Conservation (phyloP, 129 eudicot species). For the Tagetes erecta region DNA sequence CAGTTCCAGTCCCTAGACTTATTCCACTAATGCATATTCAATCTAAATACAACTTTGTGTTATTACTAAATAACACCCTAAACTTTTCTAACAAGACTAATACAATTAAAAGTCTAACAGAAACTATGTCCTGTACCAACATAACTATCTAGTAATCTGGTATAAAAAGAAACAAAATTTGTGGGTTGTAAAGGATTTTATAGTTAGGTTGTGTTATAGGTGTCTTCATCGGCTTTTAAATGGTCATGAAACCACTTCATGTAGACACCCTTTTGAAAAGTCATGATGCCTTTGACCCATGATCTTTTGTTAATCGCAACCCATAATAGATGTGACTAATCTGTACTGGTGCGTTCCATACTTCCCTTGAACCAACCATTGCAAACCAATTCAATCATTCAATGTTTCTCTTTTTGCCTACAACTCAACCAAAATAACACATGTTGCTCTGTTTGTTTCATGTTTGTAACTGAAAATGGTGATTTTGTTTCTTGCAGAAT, state of each 20-base stretch:
- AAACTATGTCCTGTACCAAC: not conserved
- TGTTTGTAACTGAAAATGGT: slow-evolving; percentile 7
- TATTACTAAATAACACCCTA: too few relatives aligned
- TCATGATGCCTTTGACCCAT: not conserved
- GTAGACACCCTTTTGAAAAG: not conserved
- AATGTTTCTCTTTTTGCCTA: not conserved
- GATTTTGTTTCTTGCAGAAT: slow-evolving; percentile 53
- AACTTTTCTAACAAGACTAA: too few relatives aligned
- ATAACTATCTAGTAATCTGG: not conserved
- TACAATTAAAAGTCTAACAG: too few relatives aligned
- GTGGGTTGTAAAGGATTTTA: not conserved
- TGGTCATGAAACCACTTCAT: not conserved
- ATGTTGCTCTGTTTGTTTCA: not conserved
- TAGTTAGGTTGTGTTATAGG: slow-evolving; percentile 1
- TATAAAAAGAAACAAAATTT: not conserved
- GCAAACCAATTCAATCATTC: not conserved
- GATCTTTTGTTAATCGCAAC: not conserved
- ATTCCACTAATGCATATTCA: too few relatives aligned
- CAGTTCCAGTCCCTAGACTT: too few relatives aligned
- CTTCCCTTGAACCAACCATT: not conserved
- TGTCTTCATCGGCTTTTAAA: not conserved
- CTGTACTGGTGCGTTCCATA: not conserved
- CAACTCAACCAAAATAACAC: not conserved
- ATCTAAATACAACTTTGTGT: too few relatives aligned
- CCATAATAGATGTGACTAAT: not conserved